Conservation (phyloP, 2,329 filamentous ascomycete species). For the Fusarium foetens region DNA sequence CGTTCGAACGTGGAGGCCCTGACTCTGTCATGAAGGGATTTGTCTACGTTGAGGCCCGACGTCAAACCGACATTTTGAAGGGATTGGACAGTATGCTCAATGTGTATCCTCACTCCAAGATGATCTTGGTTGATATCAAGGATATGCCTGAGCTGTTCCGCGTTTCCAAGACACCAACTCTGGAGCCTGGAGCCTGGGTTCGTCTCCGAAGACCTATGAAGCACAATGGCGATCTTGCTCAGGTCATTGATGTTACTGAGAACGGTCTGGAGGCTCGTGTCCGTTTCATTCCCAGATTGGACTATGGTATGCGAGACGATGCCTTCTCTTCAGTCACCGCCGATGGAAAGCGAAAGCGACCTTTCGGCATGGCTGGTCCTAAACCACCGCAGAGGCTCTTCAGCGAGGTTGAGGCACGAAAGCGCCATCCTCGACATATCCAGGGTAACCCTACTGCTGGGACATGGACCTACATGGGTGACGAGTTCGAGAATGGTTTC, state of each 20-base stretch:
- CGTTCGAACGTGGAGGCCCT: constrained; percentile 86
- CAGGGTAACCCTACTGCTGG: constrained; percentile 79
- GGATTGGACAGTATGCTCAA: constrained; percentile 87
- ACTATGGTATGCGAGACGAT: constrained; percentile 91
- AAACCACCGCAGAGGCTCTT: constrained; percentile 90
- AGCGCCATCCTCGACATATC: constrained; percentile 76
- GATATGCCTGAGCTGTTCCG: constrained; percentile 97
- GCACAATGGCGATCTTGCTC: constrained; percentile 89
- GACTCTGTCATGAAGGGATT: constrained; percentile 89
- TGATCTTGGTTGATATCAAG: constrained; percentile 91
- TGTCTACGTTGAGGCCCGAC: constrained; percentile 92
- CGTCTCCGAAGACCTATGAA: constrained; percentile 82
- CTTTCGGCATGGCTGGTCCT: constrained; percentile 66
- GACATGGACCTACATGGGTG: constrained; percentile 84
- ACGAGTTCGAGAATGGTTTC: constrained; percentile 93
- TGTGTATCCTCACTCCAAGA: constrained; percentile 87
- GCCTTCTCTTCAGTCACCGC: constrained; percentile 55
- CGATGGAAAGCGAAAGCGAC: constrained; percentile 84
- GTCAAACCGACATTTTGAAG: constrained; percentile 84
- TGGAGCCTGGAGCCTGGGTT: constrained; percentile 92
- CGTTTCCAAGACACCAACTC: constrained; percentile 83
- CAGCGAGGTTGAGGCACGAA: constrained; percentile 91
- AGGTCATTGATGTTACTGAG: constrained; percentile 90
- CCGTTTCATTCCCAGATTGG: constrained; percentile 87
- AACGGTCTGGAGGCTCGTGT: constrained; percentile 91